Percentiles rank a stretch among this genome's conserved stretches.
Conservation (phyloP, 345 rosid genomes). For the Hevea brasiliensis region DNA sequence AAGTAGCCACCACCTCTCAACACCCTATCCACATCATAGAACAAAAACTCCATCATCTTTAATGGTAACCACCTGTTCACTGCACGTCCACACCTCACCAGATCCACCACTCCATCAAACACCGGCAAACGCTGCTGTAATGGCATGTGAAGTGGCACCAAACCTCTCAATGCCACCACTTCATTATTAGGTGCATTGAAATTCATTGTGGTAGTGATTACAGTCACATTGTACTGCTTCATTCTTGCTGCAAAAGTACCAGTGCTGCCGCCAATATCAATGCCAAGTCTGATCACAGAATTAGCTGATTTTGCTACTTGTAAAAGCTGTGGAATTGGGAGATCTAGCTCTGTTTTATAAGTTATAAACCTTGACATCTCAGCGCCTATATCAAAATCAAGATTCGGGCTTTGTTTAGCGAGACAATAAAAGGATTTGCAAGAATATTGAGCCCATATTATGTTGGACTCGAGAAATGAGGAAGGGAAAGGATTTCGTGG, state of each 20-base stretch:
- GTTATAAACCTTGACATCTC: conserved; percentile 52
- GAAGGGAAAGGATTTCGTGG: conserved; percentile 54
- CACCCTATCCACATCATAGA: conserved; percentile 81
- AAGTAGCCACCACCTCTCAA: conserved; percentile 84
- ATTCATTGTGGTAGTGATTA: conserved; percentile 88
- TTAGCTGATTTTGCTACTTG: conserved; percentile 59
- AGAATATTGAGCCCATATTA: conserved; percentile 66
- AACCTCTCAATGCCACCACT: conserved; percentile 82
- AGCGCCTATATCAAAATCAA: conserved; percentile 57
- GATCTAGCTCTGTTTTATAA: conserved; percentile 75
- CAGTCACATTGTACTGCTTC: conserved; percentile 67
- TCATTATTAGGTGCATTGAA: conserved; percentile 85
- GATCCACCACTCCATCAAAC: conserved; percentile 87
- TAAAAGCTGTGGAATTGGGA: conserved; percentile 79
- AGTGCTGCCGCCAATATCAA: conserved; percentile 88
- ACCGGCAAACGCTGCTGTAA: conserved; percentile 89
- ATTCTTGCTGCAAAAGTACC: conserved; percentile 86
- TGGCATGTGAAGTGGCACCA: conserved; percentile 87
- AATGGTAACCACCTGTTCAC: conserved; percentile 95
- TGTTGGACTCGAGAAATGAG: conserved; percentile 60
- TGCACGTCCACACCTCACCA: conserved; percentile 85
- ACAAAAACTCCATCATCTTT: conserved; percentile 75
- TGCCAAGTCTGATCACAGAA: conserved; percentile 66
- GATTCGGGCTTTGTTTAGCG: conserved; percentile 42
- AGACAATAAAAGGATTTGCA: conserved; percentile 81